Evolutionary conservation across 192 early-diverging fungal genomes (phyloP).

Genomic region (Funneliformis geosporum): DNA sequence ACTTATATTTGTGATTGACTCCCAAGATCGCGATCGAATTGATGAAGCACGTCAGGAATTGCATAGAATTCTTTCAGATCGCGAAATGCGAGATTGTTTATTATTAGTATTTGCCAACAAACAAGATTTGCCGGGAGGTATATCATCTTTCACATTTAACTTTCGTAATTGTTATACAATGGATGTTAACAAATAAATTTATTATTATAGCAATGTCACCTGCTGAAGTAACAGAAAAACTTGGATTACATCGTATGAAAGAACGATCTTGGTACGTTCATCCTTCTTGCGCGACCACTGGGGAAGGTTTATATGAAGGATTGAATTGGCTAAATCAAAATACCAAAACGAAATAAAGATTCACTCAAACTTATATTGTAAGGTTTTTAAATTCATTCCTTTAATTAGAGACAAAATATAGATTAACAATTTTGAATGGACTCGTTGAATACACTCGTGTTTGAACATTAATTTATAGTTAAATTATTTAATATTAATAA

Average conservation of each 20-base stretch:
- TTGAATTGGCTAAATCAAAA: conserved; percentile 87
- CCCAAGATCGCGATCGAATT: conserved; percentile 84
- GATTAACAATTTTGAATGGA: background rate
- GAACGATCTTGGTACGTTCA: conserved; percentile 93
- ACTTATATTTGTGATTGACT: conserved; percentile 87
- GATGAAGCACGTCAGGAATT: conserved; percentile 84
- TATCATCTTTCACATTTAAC: background rate
- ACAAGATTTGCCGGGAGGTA: conserved; percentile 69
- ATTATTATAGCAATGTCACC: conserved; percentile 78
- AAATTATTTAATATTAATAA: background rate
- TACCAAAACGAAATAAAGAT: conserved; percentile 57
- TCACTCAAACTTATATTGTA: no score
- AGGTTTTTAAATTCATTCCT: no score
- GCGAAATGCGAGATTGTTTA: conserved; percentile 83
- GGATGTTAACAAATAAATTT: background rate
- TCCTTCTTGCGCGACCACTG: conserved; percentile 80
- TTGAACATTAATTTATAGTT: background rate
- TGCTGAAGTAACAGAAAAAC: conserved; percentile 89
- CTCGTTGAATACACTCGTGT: no score
- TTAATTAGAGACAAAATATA: no score
- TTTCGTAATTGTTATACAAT: conserved; percentile 8
- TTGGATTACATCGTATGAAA: conserved; percentile 84
- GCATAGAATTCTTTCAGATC: conserved; percentile 77
- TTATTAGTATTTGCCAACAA: conserved; percentile 85
- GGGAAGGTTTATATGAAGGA: conserved; percentile 83